Percentiles rank a stretch among this genome's conserved stretches.
phyloP scores from a whole-genome alignment of 116 monocot species.

The Zostera marina region DNA sequence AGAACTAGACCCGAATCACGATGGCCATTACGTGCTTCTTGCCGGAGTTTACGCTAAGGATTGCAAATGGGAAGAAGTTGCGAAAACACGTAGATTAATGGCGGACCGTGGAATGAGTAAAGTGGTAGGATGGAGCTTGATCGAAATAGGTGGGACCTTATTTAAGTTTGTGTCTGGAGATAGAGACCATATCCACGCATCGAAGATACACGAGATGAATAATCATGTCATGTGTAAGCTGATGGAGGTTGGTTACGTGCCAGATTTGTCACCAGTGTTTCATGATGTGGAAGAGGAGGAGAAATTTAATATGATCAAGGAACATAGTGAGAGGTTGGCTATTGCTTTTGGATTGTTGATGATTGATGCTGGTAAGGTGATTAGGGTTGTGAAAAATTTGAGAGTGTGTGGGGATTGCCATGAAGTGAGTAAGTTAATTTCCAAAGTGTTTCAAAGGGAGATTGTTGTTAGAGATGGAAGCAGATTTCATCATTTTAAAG shows the following conservation, averaged over 20 bases:
- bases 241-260: slow-evolving; percentile 30
- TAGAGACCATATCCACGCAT: slow-evolving; percentile 25
- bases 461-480: slow-evolving; percentile 77
- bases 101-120: slow-evolving; percentile 29
- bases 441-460: slow-evolving; percentile 53
- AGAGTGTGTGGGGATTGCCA: slow-evolving; percentile 65
- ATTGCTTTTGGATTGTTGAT: slow-evolving; percentile 65
- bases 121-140: slow-evolving; percentile 60
- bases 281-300: slow-evolving; percentile 77
- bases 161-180: slow-evolving; percentile 58
- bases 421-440: slow-evolving; percentile 56
- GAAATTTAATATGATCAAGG: slow-evolving; percentile 34
- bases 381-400: slow-evolving; percentile 58
- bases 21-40: slow-evolving; percentile 70
- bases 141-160: slow-evolving; percentile 36
- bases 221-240: slow-evolving; percentile 23
- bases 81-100: slow-evolving; percentile 40
- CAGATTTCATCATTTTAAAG: slow-evolving; percentile 70
- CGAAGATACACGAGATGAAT: slow-evolving; percentile 28
- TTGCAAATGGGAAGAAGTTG: slow-evolving; percentile 57
- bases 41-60: slow-evolving; percentile 54
- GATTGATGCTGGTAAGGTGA: slow-evolving; percentile 11
- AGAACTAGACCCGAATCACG: slow-evolving; percentile 42
- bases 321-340: slow-evolving; percentile 68
- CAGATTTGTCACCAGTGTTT: slow-evolving; percentile 34